Conservation (phyloP, 164 flowering plant genomes). For the Dillenia suffruticosa region DNA sequence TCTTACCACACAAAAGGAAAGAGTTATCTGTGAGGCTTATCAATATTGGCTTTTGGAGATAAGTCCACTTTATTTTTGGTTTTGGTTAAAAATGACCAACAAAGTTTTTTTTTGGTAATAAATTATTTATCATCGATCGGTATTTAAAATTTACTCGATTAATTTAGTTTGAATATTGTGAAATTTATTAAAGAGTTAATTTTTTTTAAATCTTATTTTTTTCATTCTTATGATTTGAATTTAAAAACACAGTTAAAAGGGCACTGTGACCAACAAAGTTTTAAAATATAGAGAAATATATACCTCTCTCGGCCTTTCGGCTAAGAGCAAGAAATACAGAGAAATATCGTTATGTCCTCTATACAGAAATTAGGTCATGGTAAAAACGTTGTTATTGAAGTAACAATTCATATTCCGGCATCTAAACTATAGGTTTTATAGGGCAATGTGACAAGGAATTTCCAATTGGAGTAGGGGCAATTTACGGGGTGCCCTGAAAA, state of each 20-base stretch:
- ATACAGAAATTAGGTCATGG: neutral
- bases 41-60: conserved; percentile 1
- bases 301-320: too few relatives aligned
- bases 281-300: too few relatives aligned
- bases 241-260: neutral
- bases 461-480: neutral
- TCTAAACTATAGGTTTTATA: neutral
- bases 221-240: neutral
- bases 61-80: conserved; percentile 5
- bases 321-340: too few relatives aligned
- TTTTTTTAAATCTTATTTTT: too few relatives aligned
- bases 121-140: too few relatives aligned
- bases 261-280: neutral
- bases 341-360: too few relatives aligned
- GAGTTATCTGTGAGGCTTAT: conserved; percentile 9
- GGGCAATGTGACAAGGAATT: conserved; percentile 1
- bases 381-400: neutral
- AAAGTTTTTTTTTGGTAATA: neutral
- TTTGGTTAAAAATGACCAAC: neutral
- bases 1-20: too few relatives aligned
- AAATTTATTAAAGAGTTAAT: too few relatives aligned
- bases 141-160: too few relatives aligned
- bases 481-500: neutral
- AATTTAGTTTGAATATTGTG: too few relatives aligned
- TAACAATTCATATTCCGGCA: neutral